Base-by-base conservation (phyloP, 2,329 filamentous ascomycete species). In the Hypoxylon sp. region DNA sequence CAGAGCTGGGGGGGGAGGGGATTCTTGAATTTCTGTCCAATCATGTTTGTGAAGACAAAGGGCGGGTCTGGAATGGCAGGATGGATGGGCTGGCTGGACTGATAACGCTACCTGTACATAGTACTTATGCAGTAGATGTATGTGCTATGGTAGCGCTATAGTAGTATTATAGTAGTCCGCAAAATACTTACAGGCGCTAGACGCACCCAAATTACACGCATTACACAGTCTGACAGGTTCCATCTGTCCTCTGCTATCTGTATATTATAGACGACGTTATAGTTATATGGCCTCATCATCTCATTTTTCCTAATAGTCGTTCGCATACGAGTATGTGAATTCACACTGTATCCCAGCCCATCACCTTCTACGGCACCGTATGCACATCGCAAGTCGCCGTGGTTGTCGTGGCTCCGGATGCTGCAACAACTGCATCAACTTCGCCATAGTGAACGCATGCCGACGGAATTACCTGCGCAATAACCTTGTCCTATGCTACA, bases 341-440 rank as follows among this genome's bases (percentile, higher is more conserved):
- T 45, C 41, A 29, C 26, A 45, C 38, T 42, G 38, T 42, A 15
- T 18, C 8, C 17, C 31, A 6, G n/a, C 38, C 21, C 10, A 42
- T 11, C n/a, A 42, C 21, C 38, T 15, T 24, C 7, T 6, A 4
- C 48, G n/a, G 15, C 6, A 33, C 15, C n/a, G n/a, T 31, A 17
- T 18, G 11, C 21, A 49, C 38, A 18, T n/a, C 48, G 33, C 53
- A 48, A 53, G 48, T 48, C 31, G 52, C 38, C 48, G 20, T 35
- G 15, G 45, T 40, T 38, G 45, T 46, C 57, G 29, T 45, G 35
- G 47, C 10, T 21, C 27, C 52, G 31, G 26, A 27, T 49, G 42
- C 53, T 37, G 48, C 37, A 53, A 37, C n/a, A 62, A 58, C 55
- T 55, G 42, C 49, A 61, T 58, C 54, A 60, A 43, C 37, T 40